Evolutionary conservation across 176 grass and related monocot genomes (phyloP), one percentile per base, ranked within the genome.

Genomic region (Hsuehochloa calcarea): DNA sequence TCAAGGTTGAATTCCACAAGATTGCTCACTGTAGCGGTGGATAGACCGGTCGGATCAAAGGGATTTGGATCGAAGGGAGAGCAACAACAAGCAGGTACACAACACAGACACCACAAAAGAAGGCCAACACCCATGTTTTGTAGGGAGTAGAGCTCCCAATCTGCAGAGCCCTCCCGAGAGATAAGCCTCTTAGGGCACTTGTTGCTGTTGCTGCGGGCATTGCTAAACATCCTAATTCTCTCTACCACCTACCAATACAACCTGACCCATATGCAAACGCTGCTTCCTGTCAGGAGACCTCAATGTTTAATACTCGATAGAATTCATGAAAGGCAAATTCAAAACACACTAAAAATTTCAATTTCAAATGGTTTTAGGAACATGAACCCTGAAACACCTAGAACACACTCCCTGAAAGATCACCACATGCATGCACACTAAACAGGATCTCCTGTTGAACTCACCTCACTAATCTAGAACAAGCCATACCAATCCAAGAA

Each of bases 91-190:
- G 68, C 9, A 90, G 46, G 58, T 89, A 88, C 5, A 61, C 68
- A 25, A 89, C 45, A 81, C 94, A 88, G 54, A 96, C 73, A n/a
- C 85, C 91, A 27, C 68, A 96, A 67, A 96, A 86, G 89, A 96
- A 96, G 23, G 91, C 89, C 75, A 89, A 7, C 29, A 84, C 64
- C 77, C 90, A 91, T 47, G 51, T 56, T 40, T 86, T 96, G 75
- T n/a, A n/a, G n/a, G n/a, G n/a, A n/a, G n/a, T n/a, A n/a, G n/a
- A n/a, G n/a, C n/a, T n/a, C n/a, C n/a, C 86, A 10, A 63, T 70
- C 68, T 83, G 86, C 76, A 96, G 55, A 15, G 89, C 87, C 75
- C 85, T 96, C n/a, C 75, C 86, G 75, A 44, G 91, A 93, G 31
- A 90, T 31, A 19, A 56, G 54, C 80, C 78, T 89, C 63, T 93